phyloP scores from a whole-genome alignment of 1,139 yeast genomes.

The Tardiomyces digboiensis region DNA sequence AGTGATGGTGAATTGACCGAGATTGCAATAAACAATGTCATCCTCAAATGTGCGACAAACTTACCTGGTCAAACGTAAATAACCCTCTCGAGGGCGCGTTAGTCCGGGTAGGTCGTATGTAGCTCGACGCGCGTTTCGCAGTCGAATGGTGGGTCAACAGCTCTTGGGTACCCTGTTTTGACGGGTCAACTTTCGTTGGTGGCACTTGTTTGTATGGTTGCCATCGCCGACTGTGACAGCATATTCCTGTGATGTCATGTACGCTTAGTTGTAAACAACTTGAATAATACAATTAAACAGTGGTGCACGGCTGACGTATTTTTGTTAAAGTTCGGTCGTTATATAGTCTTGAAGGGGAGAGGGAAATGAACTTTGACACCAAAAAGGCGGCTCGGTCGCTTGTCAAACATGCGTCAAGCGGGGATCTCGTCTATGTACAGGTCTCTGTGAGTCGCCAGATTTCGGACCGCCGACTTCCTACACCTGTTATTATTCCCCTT shows the following conservation, averaged over 20 bases:
- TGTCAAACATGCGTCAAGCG: not conserved
- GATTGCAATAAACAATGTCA: no score
- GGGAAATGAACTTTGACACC: not conserved
- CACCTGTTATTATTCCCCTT: constrained; percentile 11
- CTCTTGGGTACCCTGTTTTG: no score
- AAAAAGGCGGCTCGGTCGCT: not conserved
- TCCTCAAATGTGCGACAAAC: no score
- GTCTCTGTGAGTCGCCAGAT: not conserved
- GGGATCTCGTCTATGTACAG: not conserved
- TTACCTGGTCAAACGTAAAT: no score
- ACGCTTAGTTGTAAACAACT: no score
- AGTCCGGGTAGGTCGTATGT: not conserved
- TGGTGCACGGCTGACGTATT: not conserved
- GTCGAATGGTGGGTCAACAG: not conserved
- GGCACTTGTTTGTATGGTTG: no score
- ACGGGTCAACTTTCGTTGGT: no score
- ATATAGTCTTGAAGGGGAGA: not conserved
- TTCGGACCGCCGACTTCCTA: constrained; percentile 5
- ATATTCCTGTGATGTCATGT: no score
- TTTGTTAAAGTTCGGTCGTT: not conserved
- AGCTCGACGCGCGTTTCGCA: not conserved
- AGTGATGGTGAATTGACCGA: no score
- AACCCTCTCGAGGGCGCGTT: not conserved
- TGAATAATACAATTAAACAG: no score
- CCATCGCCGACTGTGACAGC: no score